These are phyloP conservation scores for Termitomyces sp. DNA, from an alignment of 768 basidiomycete species.

Conservation along the genomic window DNA sequence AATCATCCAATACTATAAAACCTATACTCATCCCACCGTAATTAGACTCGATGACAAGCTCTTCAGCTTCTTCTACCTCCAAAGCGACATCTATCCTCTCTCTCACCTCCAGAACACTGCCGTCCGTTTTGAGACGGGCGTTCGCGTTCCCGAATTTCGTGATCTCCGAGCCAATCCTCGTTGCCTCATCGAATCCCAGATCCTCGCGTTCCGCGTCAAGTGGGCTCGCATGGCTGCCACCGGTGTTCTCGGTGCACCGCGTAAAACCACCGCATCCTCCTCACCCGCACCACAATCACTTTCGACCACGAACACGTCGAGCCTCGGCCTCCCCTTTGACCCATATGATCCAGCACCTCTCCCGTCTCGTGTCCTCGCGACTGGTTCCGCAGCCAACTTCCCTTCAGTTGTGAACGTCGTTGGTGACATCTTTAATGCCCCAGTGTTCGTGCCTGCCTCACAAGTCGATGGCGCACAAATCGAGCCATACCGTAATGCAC, in stretches of 20 bases:
- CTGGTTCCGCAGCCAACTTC: constrained; percentile 81
- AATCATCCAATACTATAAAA: neutral
- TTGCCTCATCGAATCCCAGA: constrained; percentile 78
- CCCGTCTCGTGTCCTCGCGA: constrained; percentile 62
- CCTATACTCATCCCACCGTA: neutral
- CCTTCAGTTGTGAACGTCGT: constrained; percentile 76
- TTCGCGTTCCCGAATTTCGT: constrained; percentile 85
- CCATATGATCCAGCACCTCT: constrained; percentile 68
- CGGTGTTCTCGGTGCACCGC: constrained; percentile 53
- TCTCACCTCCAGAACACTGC: constrained; percentile 75
- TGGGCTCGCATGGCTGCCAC: constrained; percentile 72
- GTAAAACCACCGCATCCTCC: constrained; percentile 26
- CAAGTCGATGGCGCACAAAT: constrained; percentile 77
- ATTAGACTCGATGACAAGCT: constrained; percentile 84
- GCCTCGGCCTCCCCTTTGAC: constrained; percentile 68
- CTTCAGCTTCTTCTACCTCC: constrained; percentile 85
- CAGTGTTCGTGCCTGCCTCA: constrained; percentile 67
- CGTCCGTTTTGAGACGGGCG: constrained; percentile 82
- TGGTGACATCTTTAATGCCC: constrained; percentile 79
- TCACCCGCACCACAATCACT: constrained; percentile 4
- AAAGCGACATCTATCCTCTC: constrained; percentile 70
- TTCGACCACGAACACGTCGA: constrained; percentile 23
- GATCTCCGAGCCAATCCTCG: constrained; percentile 87
- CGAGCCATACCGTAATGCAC: constrained; percentile 68
- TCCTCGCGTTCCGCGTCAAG: constrained; percentile 76